Base-by-base conservation (phyloP, 805 yeast species). In the Zygoascus ofunaensis region DNA sequence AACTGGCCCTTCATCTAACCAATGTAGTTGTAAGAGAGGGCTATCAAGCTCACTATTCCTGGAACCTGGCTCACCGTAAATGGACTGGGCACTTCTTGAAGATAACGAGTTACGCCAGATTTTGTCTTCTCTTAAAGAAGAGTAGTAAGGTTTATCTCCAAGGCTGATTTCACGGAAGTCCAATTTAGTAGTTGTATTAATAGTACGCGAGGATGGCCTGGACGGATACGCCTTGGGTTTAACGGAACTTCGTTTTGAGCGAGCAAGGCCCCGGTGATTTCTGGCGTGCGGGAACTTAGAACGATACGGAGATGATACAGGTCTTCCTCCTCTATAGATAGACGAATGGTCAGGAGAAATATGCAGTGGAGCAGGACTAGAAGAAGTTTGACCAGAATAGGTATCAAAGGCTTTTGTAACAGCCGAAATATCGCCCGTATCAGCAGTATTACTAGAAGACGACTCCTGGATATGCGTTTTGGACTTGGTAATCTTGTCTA, bases 41-140 rank as follows among this genome's bases (percentile, higher is more conserved):
- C 30, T 26, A 26, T 7, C 12, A 8, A 26, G 10, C 30, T 26
- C 10, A 7, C 10, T 8, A 26, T 26, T 7, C 12, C 12, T 12
- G 7, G 30, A 8, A 26, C 10, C 7, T 12, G 10, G 30, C 7
- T 26, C 30, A 26, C 12, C 30, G 12, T 12, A 8, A 26, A 26
- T 7, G 12, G 30, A 26, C 12, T 12, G 7, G 7, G 30, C 12
- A 26, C 30, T 26, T 26, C 30, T 26, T 8, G 30, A 26, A 8
- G 30, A 26, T 8, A 26, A 7, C 10, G 30, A 26, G 12, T 26
- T 26, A 8, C 30, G 7, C 12, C 10, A 26, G 12, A 26, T 26
- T 12, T 26, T 26, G 30, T 44, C 48, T n/a, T 45, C 50, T 18
- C 39, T 34, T 22, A 47, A 34, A 8, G 50, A 47, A 12, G 49